These are phyloP conservation scores for Trichosporon faecale DNA, from an alignment of 1,284 basidiomycete genomes.

Conservation along the genomic window DNA sequence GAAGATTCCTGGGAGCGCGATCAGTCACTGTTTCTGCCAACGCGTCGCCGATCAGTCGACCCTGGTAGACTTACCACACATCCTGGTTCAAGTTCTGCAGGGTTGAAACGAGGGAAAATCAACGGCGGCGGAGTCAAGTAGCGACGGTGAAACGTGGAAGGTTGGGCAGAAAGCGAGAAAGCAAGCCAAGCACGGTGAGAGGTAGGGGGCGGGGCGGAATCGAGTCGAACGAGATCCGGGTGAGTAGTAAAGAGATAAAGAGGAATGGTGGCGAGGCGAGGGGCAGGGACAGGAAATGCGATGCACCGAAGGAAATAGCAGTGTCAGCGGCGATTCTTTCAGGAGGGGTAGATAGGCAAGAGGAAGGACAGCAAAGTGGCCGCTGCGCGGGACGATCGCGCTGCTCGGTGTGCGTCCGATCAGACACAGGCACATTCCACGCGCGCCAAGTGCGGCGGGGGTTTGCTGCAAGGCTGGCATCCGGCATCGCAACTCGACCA, in stretches of 20 bases:
- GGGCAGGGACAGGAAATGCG: not conserved
- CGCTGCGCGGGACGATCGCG: not conserved
- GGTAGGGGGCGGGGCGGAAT: not conserved
- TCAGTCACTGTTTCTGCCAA: not conserved
- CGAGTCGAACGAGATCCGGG: not conserved
- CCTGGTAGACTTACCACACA: conserved; percentile 23
- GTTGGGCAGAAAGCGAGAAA: not conserved
- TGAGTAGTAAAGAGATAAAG: not conserved
- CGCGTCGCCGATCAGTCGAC: not conserved
- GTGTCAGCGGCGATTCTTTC: not conserved
- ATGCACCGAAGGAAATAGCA: not conserved
- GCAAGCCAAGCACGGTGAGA: not conserved
- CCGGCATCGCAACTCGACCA: too few relatives aligned
- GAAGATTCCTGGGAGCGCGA: conserved; percentile 70
- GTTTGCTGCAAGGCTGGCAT: too few relatives aligned
- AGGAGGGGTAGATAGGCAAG: not conserved
- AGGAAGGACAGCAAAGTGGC: not conserved
- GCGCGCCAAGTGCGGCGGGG: not conserved
- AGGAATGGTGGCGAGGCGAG: not conserved
- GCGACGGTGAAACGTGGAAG: conserved; percentile 6
- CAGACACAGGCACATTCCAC: not conserved
- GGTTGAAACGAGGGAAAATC: not conserved
- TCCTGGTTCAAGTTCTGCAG: conserved; percentile 15
- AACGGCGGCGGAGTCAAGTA: not conserved
- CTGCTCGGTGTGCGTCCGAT: not conserved